These are phyloP conservation scores for Pyrus betulifolia DNA, from an alignment of 306 rosid genomes.

Conservation along the genomic window DNA sequence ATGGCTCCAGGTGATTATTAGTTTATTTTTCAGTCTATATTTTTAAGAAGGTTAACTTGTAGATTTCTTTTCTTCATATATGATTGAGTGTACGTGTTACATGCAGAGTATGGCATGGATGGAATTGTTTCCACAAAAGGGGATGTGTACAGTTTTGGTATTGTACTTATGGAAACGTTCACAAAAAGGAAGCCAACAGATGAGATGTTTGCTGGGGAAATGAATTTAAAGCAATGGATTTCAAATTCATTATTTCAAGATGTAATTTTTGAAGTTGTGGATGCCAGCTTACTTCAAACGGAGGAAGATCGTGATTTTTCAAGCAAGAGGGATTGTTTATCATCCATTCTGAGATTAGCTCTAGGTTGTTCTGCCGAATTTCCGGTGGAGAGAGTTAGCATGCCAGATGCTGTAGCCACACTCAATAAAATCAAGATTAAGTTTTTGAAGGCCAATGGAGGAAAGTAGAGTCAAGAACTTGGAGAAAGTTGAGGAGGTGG, in stretches of 20 bases:
- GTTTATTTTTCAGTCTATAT: neutral
- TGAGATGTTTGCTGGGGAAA: constrained; percentile 2
- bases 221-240: constrained; percentile 10
- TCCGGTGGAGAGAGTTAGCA: neutral
- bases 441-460: neutral
- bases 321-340: neutral
- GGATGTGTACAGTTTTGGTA: neutral
- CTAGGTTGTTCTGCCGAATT: neutral
- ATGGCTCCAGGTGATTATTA: constrained; percentile 32
- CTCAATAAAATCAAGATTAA: constrained; percentile 2
- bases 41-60: too few species aligned
- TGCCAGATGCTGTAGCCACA: neutral
- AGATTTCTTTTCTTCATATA: neutral
- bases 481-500: constrained; percentile 2
- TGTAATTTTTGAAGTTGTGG: neutral
- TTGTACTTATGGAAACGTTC: constrained; percentile 1
- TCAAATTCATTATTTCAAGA: neutral
- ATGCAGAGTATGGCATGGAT: constrained; percentile 7
- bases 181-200: constrained; percentile 12
- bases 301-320: neutral
- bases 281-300: neutral
- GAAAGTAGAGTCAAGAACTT: too few species aligned
- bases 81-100: too few species aligned
- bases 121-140: constrained; percentile 7
- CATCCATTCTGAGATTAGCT: constrained; percentile 10